Evolutionary conservation across 2,329 filamentous ascomycete species (phyloP).

Genomic region (Paraphoma sp.): DNA sequence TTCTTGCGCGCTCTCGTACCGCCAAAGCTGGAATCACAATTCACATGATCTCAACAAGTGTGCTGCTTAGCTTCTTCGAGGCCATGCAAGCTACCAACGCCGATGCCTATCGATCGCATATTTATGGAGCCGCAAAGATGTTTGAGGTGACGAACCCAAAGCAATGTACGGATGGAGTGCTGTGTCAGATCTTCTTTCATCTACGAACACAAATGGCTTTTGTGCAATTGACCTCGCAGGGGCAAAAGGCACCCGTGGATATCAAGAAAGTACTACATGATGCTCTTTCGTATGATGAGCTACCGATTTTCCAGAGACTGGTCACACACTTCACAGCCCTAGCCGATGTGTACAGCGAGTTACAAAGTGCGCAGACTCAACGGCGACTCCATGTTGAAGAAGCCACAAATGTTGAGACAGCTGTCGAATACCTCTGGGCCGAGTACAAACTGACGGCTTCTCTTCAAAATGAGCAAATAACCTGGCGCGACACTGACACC

Average conservation of each 20-base stretch:
- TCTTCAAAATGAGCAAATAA: neutral
- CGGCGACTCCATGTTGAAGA: conserved; percentile 7
- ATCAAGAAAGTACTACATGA: conserved; percentile 24
- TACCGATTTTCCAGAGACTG: conserved; percentile 35
- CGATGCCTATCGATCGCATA: conserved; percentile 36
- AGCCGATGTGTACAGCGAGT: conserved; percentile 18
- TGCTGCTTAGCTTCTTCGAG: conserved; percentile 41
- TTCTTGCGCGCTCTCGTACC: conserved; percentile 15
- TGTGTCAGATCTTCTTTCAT: conserved; percentile 43
- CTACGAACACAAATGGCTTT: conserved; percentile 35
- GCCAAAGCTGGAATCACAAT: conserved; percentile 22
- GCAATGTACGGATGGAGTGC: conserved; percentile 29
- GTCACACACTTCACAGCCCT: conserved; percentile 28
- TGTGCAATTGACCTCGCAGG: conserved; percentile 22
- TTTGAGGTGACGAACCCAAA: conserved; percentile 33
- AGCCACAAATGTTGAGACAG: neutral
- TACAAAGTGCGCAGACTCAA: conserved; percentile 1
- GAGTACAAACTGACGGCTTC: conserved; percentile 15
- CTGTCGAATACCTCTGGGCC: conserved; percentile 24
- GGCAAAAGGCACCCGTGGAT: conserved; percentile 4
- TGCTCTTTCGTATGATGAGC: conserved; percentile 24
- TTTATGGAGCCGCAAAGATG: conserved; percentile 37
- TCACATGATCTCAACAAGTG: conserved; percentile 41
- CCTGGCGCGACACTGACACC: conserved; percentile 5
- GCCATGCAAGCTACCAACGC: conserved; percentile 38